These are phyloP conservation scores for Caryopteris hybrid DNA, from an alignment of 305 asterid species.

Conservation along the genomic window DNA sequence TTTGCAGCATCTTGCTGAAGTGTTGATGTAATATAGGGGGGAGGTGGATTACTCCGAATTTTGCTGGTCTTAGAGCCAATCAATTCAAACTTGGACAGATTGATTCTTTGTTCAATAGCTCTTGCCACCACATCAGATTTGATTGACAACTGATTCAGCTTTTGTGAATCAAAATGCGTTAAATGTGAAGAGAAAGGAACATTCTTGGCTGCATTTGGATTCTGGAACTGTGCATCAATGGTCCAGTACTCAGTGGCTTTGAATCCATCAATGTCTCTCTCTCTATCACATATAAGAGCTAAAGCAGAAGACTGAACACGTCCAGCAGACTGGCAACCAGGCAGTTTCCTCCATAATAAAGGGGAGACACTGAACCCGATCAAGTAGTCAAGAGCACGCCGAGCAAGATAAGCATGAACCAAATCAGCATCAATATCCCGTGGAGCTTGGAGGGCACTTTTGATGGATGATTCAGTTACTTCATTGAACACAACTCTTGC, in stretches of 20 bases:
- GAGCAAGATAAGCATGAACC: constrained; percentile 92
- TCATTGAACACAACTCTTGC: constrained; percentile 86
- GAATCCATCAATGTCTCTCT: constrained; percentile 75
- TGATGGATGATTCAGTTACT: constrained; percentile 83
- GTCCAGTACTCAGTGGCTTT: constrained; percentile 85
- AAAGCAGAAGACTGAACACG: constrained; percentile 96
- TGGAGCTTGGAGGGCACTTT: constrained; percentile 77
- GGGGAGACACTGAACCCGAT: constrained; percentile 96
- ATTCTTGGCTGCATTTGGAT: constrained; percentile 25
- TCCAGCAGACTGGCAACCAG: constrained; percentile 97
- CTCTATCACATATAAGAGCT: constrained; percentile 82
- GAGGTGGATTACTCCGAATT: constrained; percentile 59
- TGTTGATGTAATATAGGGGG: constrained; percentile 82
- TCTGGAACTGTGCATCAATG: constrained; percentile 48
- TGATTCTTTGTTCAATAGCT: constrained; percentile 47
- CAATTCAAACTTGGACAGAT: constrained; percentile 49
- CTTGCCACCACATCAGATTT: constrained; percentile 55
- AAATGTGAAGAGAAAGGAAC: constrained; percentile 45
- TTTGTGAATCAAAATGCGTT: constrained; percentile 51
- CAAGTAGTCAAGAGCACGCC: constrained; percentile 94
- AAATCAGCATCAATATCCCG: constrained; percentile 66
- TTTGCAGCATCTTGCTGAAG: constrained; percentile 97
- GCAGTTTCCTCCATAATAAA: constrained; percentile 88
- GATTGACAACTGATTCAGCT: constrained; percentile 55
- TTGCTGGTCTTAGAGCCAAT: constrained; percentile 49